Evolutionary conservation across 2,329 filamentous ascomycete species (phyloP).

Genomic region (Phoma sp.): DNA sequence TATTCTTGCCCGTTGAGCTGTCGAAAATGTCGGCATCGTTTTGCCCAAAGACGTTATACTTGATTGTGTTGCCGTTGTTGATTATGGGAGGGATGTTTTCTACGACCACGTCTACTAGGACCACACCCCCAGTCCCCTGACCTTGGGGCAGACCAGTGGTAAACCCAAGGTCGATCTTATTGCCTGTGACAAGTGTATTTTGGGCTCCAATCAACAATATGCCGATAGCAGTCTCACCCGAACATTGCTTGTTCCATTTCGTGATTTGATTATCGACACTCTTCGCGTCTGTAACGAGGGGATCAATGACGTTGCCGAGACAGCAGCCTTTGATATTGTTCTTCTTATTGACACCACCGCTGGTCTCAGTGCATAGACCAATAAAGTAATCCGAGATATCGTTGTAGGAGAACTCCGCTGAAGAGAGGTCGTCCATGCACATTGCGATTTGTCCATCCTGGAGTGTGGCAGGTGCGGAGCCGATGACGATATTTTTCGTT

Average conservation of each 20-base stretch:
- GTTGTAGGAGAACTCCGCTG: constrained; percentile 15
- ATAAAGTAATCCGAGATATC: constrained; percentile 22
- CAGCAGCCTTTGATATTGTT: constrained; percentile 20
- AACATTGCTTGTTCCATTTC: background rate
- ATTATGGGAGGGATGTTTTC: background rate
- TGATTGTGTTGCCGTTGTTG: background rate
- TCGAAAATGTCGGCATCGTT: constrained; percentile 4
- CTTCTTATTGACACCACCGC: constrained; percentile 8
- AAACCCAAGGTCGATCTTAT: constrained; percentile 11
- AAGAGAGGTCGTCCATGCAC: constrained; percentile 25
- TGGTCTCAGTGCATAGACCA: constrained; percentile 19
- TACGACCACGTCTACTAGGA: background rate
- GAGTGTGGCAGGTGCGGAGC: background rate
- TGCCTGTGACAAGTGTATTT: constrained; percentile 18
- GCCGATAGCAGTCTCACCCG: constrained; percentile 2
- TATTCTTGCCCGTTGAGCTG: background rate
- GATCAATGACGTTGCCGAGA: constrained; percentile 20
- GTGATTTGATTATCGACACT: constrained; percentile 17
- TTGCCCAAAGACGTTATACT: background rate
- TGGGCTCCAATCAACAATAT: constrained; percentile 14
- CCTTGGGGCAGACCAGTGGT: background rate
- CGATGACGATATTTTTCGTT: constrained; percentile 7
- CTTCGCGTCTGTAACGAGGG: constrained; percentile 14
- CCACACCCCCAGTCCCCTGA: background rate
- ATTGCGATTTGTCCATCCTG: constrained; percentile 7